These are phyloP conservation scores for Cyamopsis tetragonoloba DNA, from an alignment of 306 rosid genomes.

Conservation along the genomic window DNA sequence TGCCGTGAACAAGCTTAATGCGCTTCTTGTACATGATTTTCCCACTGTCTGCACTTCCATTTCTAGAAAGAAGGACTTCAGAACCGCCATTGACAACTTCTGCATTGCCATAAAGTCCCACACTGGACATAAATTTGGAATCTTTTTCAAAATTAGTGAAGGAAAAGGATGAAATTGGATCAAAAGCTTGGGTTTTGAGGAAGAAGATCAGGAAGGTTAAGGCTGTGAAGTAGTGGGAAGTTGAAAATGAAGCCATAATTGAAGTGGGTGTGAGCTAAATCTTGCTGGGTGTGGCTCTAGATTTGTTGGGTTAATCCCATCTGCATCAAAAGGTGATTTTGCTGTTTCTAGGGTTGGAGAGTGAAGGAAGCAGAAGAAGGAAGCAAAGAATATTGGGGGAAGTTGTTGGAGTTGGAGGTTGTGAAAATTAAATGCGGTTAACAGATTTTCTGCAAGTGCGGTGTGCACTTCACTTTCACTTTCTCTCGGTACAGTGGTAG, in stretches of 20 bases:
- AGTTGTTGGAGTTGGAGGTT: conserved; percentile 58
- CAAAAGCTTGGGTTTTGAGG: conserved; percentile 41
- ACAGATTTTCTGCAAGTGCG: conserved; percentile 44
- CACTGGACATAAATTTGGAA: conserved; percentile 45
- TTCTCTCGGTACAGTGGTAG: conserved; percentile 24
- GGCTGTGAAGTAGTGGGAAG: conserved; percentile 27
- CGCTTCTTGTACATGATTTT: conserved; percentile 56
- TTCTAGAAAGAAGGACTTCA: conserved; percentile 54
- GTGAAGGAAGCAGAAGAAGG: conserved; percentile 46
- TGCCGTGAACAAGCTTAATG: conserved; percentile 61
- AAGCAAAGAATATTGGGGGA: conserved; percentile 58
- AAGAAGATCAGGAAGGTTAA: conserved; percentile 42
- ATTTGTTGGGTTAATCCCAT: conserved; percentile 44
- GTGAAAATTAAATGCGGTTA: conserved; percentile 67
- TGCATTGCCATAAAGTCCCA: conserved; percentile 68
- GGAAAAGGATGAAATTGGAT: conserved; percentile 50
- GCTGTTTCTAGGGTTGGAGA: conserved; percentile 57
- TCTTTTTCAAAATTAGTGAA: conserved; percentile 55
- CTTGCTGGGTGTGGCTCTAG: conserved; percentile 37
- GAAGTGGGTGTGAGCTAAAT: conserved; percentile 51
- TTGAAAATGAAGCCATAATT: conserved; percentile 57
- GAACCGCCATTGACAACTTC: conserved; percentile 48
- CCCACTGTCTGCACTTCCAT: conserved; percentile 47
- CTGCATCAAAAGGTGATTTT: conserved; percentile 37
- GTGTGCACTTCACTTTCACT: conserved; percentile 42